A percentile compares a stretch with the other conserved stretches of the same genome.
These are phyloP conservation scores for Saturnispora galanensis DNA, from an alignment of 805 yeast species.

Conservation along the genomic window DNA sequence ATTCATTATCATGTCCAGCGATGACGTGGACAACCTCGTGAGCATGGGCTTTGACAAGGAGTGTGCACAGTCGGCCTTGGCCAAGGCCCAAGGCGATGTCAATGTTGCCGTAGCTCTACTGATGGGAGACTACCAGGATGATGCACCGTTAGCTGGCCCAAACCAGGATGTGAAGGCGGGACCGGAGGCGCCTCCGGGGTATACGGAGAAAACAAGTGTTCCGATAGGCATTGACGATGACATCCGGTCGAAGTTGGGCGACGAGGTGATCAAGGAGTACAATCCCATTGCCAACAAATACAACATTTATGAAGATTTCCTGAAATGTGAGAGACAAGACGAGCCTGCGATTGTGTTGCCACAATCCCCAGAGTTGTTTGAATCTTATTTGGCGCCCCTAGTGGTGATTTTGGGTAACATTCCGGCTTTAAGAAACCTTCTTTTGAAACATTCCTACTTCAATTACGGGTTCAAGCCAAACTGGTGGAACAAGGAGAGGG, in stretches of 20 bases:
- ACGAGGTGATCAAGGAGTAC: slow-evolving; percentile 1
- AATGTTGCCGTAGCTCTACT: slow-evolving; percentile 27
- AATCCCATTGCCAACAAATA: slow-evolving; percentile 6
- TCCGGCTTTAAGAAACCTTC: slow-evolving; percentile 24
- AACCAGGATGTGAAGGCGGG: background rate
- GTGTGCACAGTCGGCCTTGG: slow-evolving; percentile 26
- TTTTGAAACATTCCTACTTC: slow-evolving; percentile 25
- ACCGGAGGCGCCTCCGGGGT: background rate
- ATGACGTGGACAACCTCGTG: slow-evolving; percentile 16
- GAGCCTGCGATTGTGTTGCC: slow-evolving; percentile 30
- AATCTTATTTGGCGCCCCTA: slow-evolving; percentile 34
- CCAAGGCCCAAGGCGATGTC: slow-evolving; percentile 23
- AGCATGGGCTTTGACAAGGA: slow-evolving; percentile 23
- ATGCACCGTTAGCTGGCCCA: background rate
- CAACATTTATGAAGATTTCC: slow-evolving; percentile 26
- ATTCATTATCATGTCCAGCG: slow-evolving; percentile 12
- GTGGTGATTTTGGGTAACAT: slow-evolving; percentile 31
- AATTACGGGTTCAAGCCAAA: slow-evolving; percentile 28
- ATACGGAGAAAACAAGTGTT: background rate
- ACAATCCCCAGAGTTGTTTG: slow-evolving; percentile 23
- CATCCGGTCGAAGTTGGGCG: background rate
- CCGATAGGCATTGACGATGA: background rate
- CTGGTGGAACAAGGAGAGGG: slow-evolving; percentile 31
- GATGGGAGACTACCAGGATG: slow-evolving; percentile 4
- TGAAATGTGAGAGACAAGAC: slow-evolving; percentile 18